Percentiles rank a stretch among this genome's conserved stretches.
Evolutionary conservation across 2,329 filamentous ascomycete species (phyloP).

Genomic region (Talaromyces sp.): DNA sequence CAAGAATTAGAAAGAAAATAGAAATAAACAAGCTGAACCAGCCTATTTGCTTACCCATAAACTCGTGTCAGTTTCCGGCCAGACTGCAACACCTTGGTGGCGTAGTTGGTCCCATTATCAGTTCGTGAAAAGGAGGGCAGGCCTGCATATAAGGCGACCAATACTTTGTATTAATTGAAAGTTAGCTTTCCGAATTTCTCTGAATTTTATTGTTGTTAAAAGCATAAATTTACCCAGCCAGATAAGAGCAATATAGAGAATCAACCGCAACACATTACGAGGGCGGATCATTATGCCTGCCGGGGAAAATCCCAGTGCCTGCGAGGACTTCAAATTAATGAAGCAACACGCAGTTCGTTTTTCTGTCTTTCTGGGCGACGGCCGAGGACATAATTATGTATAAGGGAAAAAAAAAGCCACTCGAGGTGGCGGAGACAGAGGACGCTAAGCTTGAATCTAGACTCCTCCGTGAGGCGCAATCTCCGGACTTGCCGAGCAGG

Average conservation of each 20-base stretch:
- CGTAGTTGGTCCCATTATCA: constrained; percentile 6
- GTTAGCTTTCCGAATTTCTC: neutral
- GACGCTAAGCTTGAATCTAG: neutral
- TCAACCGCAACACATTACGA: neutral
- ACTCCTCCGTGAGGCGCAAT: neutral
- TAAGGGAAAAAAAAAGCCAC: neutral
- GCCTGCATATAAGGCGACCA: constrained; percentile 1
- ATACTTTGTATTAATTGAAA: neutral
- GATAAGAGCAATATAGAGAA: neutral
- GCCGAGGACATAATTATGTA: neutral
- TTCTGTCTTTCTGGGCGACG: neutral
- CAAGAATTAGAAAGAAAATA: neutral
- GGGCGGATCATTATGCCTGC: constrained; percentile 2
- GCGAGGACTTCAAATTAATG: neutral
- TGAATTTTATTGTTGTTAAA: neutral
- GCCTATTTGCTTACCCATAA: neutral
- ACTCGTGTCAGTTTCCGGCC: constrained; percentile 7
- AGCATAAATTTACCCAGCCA: constrained; percentile 3
- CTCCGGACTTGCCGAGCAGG: neutral
- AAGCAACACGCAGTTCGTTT: neutral
- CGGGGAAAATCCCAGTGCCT: neutral
- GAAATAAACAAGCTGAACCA: neutral
- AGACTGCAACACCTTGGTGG: neutral
- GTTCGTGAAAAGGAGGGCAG: constrained; percentile 1
- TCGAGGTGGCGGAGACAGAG: neutral